phyloP scores from a whole-genome alignment of 768 basidiomycete genomes.

The Harrya chromipes region DNA sequence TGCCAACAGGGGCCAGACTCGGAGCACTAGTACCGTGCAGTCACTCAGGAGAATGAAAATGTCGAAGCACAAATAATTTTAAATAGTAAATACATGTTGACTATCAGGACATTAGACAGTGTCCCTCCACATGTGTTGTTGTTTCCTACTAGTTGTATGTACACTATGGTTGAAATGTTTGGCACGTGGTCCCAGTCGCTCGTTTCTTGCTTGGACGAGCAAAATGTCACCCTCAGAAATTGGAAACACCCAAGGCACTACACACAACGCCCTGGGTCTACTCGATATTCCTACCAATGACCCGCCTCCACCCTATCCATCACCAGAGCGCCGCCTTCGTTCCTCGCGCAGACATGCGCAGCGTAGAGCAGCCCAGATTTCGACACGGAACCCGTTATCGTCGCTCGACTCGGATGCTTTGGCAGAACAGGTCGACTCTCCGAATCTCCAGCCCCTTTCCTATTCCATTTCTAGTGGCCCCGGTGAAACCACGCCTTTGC shows the following conservation, averaged over 20 bases:
- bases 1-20: too few relatives aligned
- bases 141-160: too few relatives aligned
- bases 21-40: too few relatives aligned
- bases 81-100: too few relatives aligned
- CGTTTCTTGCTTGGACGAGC: background rate
- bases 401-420: slow-evolving; percentile 37
- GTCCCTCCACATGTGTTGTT: too few relatives aligned
- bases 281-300: slow-evolving; percentile 34
- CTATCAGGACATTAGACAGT: too few relatives aligned
- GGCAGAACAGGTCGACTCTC: slow-evolving; percentile 27
- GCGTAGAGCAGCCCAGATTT: slow-evolving; percentile 28
- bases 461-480: slow-evolving; percentile 26
- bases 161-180: too few relatives aligned
- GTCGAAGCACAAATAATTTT: too few relatives aligned
- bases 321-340: slow-evolving; percentile 41
- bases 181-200: slow-evolving; percentile 2
- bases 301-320: slow-evolving; percentile 73
- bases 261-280: slow-evolving; percentile 6
- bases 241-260: background rate
- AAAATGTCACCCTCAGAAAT: slow-evolving; percentile 11
- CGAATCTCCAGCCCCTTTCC: slow-evolving; percentile 22
- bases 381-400: slow-evolving; percentile 27
- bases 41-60: too few relatives aligned
- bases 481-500: slow-evolving; percentile 49
- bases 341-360: slow-evolving; percentile 29